Percentiles rank a stretch among this genome's conserved stretches.
These are phyloP conservation scores for Fusarium sp. DNA, from an alignment of 2,329 filamentous ascomycete genomes.

Conservation along the genomic window DNA sequence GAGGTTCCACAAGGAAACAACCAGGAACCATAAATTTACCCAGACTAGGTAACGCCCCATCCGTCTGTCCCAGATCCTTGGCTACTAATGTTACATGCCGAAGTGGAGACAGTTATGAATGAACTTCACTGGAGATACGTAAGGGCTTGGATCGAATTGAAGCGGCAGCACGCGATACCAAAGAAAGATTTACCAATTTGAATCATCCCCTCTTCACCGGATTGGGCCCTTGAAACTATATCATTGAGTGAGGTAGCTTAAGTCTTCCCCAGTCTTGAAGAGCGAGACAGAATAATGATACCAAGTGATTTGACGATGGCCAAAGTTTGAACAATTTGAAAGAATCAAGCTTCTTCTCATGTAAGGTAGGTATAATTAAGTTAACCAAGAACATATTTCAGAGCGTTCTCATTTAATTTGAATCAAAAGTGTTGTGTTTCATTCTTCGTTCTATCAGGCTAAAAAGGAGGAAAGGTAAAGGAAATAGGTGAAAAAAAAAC, in stretches of 20 bases:
- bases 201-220: background rate
- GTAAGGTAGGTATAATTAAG: background rate
- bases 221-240: too few species aligned
- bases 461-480: constrained; percentile 22
- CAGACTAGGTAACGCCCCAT: background rate
- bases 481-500: background rate
- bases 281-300: background rate
- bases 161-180: background rate
- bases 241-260: background rate
- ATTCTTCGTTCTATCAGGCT: constrained; percentile 37
- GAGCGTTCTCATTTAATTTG: background rate
- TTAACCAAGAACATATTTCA: background rate
- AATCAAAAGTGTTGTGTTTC: constrained; percentile 20
- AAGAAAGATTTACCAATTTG: background rate
- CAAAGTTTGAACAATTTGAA: background rate
- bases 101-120: constrained; percentile 6
- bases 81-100: background rate
- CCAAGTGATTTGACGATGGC: background rate
- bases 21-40: background rate
- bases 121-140: background rate
- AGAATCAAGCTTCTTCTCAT: background rate
- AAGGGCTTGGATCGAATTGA: background rate
- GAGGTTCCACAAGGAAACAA: constrained; percentile 29
- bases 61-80: background rate
- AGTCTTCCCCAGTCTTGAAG: background rate